These are phyloP conservation scores for Moricandia arvensis DNA, from an alignment of 345 rosid genomes.

Conservation along the genomic window DNA sequence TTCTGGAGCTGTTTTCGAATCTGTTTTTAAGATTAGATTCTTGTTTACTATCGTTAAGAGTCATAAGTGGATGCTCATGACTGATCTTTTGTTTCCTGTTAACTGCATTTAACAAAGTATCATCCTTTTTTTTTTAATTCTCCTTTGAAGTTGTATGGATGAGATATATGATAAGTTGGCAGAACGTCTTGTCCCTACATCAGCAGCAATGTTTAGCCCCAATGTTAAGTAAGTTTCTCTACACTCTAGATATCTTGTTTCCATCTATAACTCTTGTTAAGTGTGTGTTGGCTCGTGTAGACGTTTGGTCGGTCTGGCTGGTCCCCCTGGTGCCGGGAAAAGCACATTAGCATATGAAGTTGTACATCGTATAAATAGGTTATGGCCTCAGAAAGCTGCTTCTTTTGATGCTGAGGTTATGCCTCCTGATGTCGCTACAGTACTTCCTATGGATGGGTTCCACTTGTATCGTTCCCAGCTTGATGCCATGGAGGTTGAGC, in stretches of 20 bases:
- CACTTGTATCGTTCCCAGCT: slow-evolving; percentile 86
- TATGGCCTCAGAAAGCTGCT: slow-evolving; percentile 70
- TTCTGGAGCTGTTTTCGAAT: not conserved
- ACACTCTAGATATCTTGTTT: not conserved
- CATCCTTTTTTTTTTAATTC: not conserved
- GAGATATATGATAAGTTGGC: slow-evolving; percentile 77
- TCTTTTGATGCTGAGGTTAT: slow-evolving; percentile 63
- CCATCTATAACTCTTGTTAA: not conserved
- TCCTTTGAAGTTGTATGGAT: slow-evolving; percentile 60
- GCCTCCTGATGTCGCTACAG: slow-evolving; percentile 69
- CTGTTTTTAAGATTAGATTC: not conserved
- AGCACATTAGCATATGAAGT: slow-evolving; percentile 81
- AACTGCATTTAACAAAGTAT: slow-evolving; percentile 1
- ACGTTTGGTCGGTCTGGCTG: slow-evolving; percentile 81
- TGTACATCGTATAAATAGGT: slow-evolving; percentile 56
- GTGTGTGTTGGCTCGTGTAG: slow-evolving; percentile 40
- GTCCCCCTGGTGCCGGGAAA: slow-evolving; percentile 97
- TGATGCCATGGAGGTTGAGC: slow-evolving; percentile 87
- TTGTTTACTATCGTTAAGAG: not conserved
- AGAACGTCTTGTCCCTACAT: slow-evolving; percentile 59
- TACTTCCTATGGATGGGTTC: slow-evolving; percentile 96
- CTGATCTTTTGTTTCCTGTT: not conserved
- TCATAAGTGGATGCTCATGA: not conserved
- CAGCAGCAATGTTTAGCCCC: slow-evolving; percentile 54
- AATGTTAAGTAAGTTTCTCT: slow-evolving; percentile 52